Conservation (phyloP, 306 rosid species). For the Acacia acuminata region DNA sequence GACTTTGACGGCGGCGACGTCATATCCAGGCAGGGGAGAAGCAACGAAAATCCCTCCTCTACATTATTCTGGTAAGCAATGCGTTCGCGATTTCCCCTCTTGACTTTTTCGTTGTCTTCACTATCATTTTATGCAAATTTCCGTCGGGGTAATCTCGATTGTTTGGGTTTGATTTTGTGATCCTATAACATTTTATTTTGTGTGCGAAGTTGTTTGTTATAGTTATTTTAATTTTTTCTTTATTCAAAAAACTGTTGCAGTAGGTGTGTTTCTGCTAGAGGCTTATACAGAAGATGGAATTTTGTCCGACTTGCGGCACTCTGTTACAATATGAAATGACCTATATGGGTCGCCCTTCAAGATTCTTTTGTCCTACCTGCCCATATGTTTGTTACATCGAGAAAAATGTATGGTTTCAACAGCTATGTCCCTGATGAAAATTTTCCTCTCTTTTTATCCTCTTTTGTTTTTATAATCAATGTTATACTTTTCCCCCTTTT, state of each 20-base stretch:
- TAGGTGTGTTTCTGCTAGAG: slow-evolving; percentile 6
- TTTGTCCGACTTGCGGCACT: slow-evolving; percentile 66
- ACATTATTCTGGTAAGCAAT: background rate
- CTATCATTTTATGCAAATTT: background rate
- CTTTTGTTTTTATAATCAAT: background rate
- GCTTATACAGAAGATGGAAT: slow-evolving; percentile 47
- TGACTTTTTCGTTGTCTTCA: background rate
- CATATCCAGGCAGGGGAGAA: background rate
- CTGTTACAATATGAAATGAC: slow-evolving; percentile 62
- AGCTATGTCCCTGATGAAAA: too few species aligned
- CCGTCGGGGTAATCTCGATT: too few species aligned
- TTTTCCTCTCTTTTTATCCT: background rate
- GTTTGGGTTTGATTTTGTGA: background rate
- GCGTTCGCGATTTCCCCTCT: background rate
- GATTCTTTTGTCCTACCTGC: slow-evolving; percentile 66
- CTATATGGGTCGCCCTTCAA: slow-evolving; percentile 44
- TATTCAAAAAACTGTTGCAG: slow-evolving; percentile 8
- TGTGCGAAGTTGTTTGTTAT: background rate
- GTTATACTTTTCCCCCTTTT: background rate
- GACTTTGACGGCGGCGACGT: background rate
- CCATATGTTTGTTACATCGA: slow-evolving; percentile 60
- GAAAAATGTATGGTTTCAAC: slow-evolving; percentile 33
- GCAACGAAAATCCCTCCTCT: background rate
- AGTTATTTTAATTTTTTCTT: background rate
- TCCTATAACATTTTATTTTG: background rate